Conservation (phyloP, 179 eudicot species). For the Amaranthus tricolor region DNA sequence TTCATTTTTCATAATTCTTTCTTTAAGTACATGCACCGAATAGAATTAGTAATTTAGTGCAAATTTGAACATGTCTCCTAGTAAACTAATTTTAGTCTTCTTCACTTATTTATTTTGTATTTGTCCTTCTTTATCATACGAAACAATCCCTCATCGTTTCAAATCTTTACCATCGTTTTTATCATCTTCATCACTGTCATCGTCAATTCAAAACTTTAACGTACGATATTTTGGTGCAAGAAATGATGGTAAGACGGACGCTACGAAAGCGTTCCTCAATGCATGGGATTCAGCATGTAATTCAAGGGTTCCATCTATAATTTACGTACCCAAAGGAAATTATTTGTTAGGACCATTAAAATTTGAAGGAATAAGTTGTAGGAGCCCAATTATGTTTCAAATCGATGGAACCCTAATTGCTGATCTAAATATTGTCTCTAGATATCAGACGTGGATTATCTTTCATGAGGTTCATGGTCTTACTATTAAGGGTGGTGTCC, state of each 20-base stretch:
- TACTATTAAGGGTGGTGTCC: constrained; percentile 30
- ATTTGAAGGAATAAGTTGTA: constrained; percentile 30
- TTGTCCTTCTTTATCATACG: neutral
- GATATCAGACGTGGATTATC: constrained; percentile 20
- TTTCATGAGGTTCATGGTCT: constrained; percentile 32
- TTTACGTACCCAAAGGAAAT: constrained; percentile 24
- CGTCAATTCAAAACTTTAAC: constrained; percentile 13
- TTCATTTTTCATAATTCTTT: neutral
- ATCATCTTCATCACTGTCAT: neutral
- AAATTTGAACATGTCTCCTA: neutral
- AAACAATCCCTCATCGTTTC: neutral
- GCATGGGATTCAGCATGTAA: constrained; percentile 36
- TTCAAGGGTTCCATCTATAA: neutral
- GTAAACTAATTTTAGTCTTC: neutral
- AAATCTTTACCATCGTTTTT: neutral
- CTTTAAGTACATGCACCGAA: neutral
- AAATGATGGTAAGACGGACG: constrained; percentile 29
- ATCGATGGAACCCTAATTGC: constrained; percentile 33
- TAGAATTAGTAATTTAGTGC: neutral
- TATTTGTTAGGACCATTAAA: constrained; percentile 18
- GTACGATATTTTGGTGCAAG: constrained; percentile 28
- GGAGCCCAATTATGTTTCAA: constrained; percentile 18
- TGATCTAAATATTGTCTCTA: neutral
- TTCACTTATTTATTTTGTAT: neutral
- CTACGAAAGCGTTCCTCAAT: constrained; percentile 22